Conservation (phyloP, 2,329 filamentous ascomycete genomes). For the Clarireedia paspali region DNA sequence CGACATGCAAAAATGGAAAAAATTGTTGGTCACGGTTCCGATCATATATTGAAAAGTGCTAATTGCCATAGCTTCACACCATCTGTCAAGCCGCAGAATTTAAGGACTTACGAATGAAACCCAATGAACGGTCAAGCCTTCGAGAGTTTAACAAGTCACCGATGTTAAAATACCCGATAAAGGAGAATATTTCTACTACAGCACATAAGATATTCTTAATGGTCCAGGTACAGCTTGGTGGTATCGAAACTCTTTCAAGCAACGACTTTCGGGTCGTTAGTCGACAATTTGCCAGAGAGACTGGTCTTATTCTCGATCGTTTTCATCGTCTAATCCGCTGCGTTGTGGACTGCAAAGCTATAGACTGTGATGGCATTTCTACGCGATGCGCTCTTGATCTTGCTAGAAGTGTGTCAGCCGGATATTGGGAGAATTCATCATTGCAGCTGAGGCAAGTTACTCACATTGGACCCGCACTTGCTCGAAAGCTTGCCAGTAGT, state of each 20-base stretch:
- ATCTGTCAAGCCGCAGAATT: slow-evolving; percentile 67
- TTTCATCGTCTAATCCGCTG: slow-evolving; percentile 65
- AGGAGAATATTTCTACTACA: slow-evolving; percentile 54
- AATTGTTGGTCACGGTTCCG: slow-evolving; percentile 47
- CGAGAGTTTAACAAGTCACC: slow-evolving; percentile 64
- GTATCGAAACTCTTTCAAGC: slow-evolving; percentile 51
- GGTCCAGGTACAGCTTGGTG: slow-evolving; percentile 67
- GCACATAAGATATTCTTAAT: slow-evolving; percentile 72
- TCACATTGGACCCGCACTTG: slow-evolving; percentile 66
- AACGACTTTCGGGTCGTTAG: slow-evolving; percentile 48
- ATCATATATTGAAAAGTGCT: slow-evolving; percentile 10
- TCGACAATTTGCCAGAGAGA: slow-evolving; percentile 53
- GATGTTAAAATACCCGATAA: slow-evolving; percentile 63
- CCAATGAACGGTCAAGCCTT: slow-evolving; percentile 60
- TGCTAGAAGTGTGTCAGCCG: slow-evolving; percentile 66
- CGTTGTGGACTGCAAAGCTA: slow-evolving; percentile 63
- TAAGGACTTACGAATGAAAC: slow-evolving; percentile 61
- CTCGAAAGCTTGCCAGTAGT: slow-evolving; percentile 64
- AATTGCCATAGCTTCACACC: slow-evolving; percentile 47
- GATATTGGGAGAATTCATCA: slow-evolving; percentile 68
- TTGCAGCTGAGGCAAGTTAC: slow-evolving; percentile 78
- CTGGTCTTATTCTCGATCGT: slow-evolving; percentile 56
- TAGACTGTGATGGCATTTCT: slow-evolving; percentile 54
- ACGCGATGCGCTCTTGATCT: slow-evolving; percentile 67
- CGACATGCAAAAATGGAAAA: slow-evolving; percentile 53